Evolutionary conservation across 257 asterid genomes (phyloP), one percentile per base, ranked within the genome.

Genomic region (Salvia splendens): DNA sequence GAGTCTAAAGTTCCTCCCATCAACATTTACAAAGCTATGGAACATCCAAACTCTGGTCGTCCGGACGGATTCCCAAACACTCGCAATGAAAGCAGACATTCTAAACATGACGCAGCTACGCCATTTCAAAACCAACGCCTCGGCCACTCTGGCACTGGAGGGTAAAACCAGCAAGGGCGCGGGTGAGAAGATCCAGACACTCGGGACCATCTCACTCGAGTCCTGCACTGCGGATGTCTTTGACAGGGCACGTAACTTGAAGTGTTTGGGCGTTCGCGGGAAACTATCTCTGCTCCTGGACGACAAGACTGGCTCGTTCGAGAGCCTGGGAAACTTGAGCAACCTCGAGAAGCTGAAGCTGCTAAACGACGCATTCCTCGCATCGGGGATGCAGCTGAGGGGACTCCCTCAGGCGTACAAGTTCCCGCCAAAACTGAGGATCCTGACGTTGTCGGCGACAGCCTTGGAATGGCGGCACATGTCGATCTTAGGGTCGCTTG

Each of bases 341-440:
- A 65, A 24, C 20, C 84, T 78, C 0, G 85, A 78, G 60, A 75
- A 78, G 41, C 49, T 83, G 61, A 83, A 83, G 78, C 71, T 83
- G 3, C 3, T 75, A 9, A 80, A 83, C 3, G 83, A 71, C 48
- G 72, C 64, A 43, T 56, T 57, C 47, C 67, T 60, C 8, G 20
- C 8, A 16, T 49, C 73, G 0, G 70, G 61, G 33, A 36, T 24
- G 24, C 40, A 48, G 4, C 55, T 78, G 8, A 20, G 38, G 3
- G 57, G 73, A 12, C 81, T 75, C 17, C 79, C 70, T 12, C 74
- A 73, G 15, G 67, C 78, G 8, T 64, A 75, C 5, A 72, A 64
- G 6, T 79, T 79, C 52, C 80, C 75, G 0, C 41, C 67, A 5
- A 67, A 71, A n/a, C 11, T 79, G 51, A 79, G 41, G 66, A 62